Percentiles rank a stretch among this genome's conserved stretches.
These are phyloP conservation scores for Mallotus nudiflorus DNA, from an alignment of 345 rosid genomes.

Conservation along the genomic window DNA sequence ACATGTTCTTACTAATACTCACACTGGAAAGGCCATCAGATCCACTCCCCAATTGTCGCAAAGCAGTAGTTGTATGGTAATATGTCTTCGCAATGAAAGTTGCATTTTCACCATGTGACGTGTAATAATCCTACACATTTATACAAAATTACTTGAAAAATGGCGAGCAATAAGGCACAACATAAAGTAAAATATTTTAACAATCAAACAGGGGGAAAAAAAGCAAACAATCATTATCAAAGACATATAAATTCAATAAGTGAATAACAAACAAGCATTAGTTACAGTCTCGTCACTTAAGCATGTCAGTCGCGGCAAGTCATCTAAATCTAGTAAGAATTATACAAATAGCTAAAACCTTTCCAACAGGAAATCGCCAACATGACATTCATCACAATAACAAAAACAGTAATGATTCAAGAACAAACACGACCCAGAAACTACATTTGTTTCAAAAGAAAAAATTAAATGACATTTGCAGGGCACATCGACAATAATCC, in stretches of 20 bases:
- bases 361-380: no score
- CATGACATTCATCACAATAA: no score
- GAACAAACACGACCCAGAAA: no score
- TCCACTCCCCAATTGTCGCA: constrained; percentile 79
- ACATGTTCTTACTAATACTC: constrained; percentile 80
- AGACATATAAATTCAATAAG: not conserved
- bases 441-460: no score
- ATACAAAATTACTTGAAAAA: constrained; percentile 3
- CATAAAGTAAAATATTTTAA: not conserved
- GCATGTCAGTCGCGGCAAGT: not conserved
- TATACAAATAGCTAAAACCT: no score
- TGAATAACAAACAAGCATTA: not conserved
- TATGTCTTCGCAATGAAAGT: constrained; percentile 84
- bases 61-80: constrained; percentile 79
- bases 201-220: not conserved
- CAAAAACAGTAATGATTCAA: no score
- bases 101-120: constrained; percentile 94
- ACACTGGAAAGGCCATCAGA: constrained; percentile 78
- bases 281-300: not conserved
- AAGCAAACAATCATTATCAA: not conserved
- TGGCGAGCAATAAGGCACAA: not conserved
- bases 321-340: not conserved
- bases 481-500: no score
- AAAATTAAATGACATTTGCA: no score
- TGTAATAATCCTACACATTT: constrained; percentile 76